Base-by-base conservation (phyloP, 176 grass and related monocot species). In the Cenchrus purpureus region DNA sequence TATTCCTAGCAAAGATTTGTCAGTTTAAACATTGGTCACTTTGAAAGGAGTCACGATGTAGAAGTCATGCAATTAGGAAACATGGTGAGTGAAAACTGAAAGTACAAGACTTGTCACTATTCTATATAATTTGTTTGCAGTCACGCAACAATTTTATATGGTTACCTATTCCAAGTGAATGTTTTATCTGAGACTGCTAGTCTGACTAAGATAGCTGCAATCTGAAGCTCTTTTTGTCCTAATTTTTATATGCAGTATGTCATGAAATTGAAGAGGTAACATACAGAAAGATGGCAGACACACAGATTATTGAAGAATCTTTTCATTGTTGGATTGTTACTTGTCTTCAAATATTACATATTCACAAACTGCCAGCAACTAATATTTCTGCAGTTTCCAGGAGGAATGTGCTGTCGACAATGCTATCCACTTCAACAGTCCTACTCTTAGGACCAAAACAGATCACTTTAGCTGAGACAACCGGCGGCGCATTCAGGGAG, bases 321-420 rank as follows among this genome's bases (percentile, higher is more conserved):
- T 65, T 37, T 50, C 0, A 0, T 54, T 70, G 10, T 40, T 82
- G 71, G 63, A 46, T 63, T 50, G 20, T 2, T 81, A 49, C 46
- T 73, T 76, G 62, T 85, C 37, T 82, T 32, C 10, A 49, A 12
- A 52, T 55, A 64, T 49, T 56, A 25, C 12, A 53, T 60, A 1
- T 61, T 20, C n/a, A 12, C 63, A 49, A 48, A 80, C 40, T 50
- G 7, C 71, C 81, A 71, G 6, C 66, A 50, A 67, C 84, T 86
- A 84, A 95, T 43, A 57, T 81, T 87, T 89, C 86, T 92, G 78
- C 90, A 96, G 97, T 96, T 96, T 50, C 43, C 91, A 96, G 97
- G 90, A 94, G 97, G 86, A 89, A 83, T 81, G 76, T 88, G 45
- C 71, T 99, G 61, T 86, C 90, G 45, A 79, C 87, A 59, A 37